These are phyloP conservation scores for Chenopodium quinoa DNA, from an alignment of 148 eudicot genomes.

Conservation along the genomic window DNA sequence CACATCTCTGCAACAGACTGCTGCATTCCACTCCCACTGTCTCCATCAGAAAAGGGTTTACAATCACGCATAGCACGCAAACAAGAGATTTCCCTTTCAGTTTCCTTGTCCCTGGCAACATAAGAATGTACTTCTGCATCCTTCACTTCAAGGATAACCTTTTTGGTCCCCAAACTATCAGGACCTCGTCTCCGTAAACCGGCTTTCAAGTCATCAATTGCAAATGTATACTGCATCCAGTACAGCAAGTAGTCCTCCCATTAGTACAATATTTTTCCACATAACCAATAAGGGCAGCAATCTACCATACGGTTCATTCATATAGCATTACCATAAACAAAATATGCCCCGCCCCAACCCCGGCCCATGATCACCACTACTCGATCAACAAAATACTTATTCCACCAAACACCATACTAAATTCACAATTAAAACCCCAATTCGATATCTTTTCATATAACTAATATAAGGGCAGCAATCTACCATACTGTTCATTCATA, in stretches of 20 bases:
- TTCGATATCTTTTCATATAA: not conserved
- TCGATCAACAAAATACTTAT: not conserved
- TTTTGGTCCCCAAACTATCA: slow-evolving; percentile 67
- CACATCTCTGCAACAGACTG: slow-evolving; percentile 40
- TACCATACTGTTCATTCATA: not conserved
- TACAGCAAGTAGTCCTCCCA: slow-evolving; percentile 13
- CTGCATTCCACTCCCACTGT: slow-evolving; percentile 19
- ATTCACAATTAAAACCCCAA: not conserved
- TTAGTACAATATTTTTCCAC: not conserved
- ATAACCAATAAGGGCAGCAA: not conserved
- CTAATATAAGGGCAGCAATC: not conserved
- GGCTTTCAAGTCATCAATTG: slow-evolving; percentile 57
- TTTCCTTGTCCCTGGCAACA: slow-evolving; percentile 27
- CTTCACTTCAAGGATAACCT: slow-evolving; percentile 38
- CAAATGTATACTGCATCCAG: slow-evolving; percentile 28
- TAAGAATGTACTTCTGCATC: slow-evolving; percentile 24
- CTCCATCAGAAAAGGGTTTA: slow-evolving; percentile 24
- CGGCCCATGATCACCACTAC: not conserved
- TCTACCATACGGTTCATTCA: not conserved
- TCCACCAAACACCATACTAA: not conserved
- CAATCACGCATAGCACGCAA: slow-evolving; percentile 2
- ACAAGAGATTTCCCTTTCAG: slow-evolving; percentile 20
- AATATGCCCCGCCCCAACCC: not conserved
- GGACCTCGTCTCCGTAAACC: slow-evolving; percentile 84
- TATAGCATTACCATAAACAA: not conserved